A percentile compares a stretch with the other conserved stretches of the same genome.
Evolutionary conservation across 2,329 filamentous ascomycete species (phyloP).

Genomic region (Ophiostoma sp.): DNA sequence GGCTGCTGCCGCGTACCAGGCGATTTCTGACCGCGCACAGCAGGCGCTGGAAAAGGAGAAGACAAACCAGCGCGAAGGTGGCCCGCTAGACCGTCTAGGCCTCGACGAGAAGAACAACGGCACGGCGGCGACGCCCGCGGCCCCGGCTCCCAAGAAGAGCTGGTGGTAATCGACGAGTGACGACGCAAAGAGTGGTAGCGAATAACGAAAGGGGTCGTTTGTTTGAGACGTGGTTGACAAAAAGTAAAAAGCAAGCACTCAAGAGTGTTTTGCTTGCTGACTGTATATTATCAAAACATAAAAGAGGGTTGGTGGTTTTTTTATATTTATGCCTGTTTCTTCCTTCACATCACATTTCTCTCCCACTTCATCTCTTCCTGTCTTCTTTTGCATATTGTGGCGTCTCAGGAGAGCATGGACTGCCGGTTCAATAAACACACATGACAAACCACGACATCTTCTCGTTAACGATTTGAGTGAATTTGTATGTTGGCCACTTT

Average conservation of each 20-base stretch:
- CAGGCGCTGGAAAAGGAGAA: conserved; percentile 51
- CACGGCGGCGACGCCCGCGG: conserved; percentile 4
- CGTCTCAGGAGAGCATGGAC: background rate
- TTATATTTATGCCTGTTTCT: background rate
- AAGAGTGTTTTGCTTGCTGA: background rate
- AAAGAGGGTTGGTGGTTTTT: background rate
- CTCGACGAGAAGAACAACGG: conserved; percentile 36
- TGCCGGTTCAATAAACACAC: too few relatives aligned
- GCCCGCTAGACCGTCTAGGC: conserved; percentile 53
- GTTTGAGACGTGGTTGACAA: background rate
- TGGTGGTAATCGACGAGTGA: conserved; percentile 41
- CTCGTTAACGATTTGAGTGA: background rate
- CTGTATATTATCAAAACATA: conserved; percentile 19
- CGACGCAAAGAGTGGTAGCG: too few relatives aligned
- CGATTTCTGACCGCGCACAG: conserved; percentile 42
- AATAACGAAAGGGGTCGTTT: background rate
- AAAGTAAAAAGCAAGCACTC: background rate
- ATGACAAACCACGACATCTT: background rate
- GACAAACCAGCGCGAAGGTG: conserved; percentile 52
- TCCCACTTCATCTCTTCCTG: background rate
- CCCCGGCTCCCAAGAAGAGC: conserved; percentile 45
- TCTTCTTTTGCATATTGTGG: background rate
- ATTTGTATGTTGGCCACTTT: background rate
- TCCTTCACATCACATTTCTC: background rate
- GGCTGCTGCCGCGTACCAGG: conserved; percentile 33